Conservation (phyloP, 108 stramenopile genomes). For the Epithemia pelagica region DNA sequence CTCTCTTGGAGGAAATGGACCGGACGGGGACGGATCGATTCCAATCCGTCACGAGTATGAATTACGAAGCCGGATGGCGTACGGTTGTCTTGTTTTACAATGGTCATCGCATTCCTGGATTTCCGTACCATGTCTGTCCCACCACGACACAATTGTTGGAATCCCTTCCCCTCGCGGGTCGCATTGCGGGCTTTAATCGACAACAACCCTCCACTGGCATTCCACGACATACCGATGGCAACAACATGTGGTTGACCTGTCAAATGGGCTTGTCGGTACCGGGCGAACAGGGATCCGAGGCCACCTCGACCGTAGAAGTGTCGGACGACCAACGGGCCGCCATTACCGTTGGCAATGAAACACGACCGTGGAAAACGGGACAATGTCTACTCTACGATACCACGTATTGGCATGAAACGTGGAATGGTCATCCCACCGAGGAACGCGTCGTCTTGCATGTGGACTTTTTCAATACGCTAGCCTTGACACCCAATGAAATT, state of each 20-base stretch:
- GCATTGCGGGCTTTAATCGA: constrained; percentile 83
- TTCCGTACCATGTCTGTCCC: constrained; percentile 83
- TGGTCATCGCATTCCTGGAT: constrained; percentile 74
- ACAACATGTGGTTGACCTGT: constrained; percentile 88
- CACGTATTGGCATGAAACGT: constrained; percentile 80
- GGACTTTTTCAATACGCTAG: constrained; percentile 80
- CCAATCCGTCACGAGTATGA: constrained; percentile 81
- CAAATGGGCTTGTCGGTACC: constrained; percentile 73
- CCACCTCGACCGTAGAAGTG: constrained; percentile 65
- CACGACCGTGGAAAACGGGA: constrained; percentile 52
- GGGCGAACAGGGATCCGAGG: constrained; percentile 31
- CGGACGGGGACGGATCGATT: constrained; percentile 51
- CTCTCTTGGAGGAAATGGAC: constrained; percentile 48
- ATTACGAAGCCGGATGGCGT: constrained; percentile 81
- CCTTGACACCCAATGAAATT: constrained; percentile 72
- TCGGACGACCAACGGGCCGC: constrained; percentile 20
- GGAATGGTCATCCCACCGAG: constrained; percentile 56
- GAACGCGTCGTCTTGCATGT: constrained; percentile 84
- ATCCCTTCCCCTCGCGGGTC: constrained; percentile 71
- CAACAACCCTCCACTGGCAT: constrained; percentile 73
- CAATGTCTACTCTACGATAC: constrained; percentile 81
- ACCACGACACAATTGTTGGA: constrained; percentile 71
- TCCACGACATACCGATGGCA: constrained; percentile 76
- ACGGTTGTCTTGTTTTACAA: constrained; percentile 82
- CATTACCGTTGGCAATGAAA: constrained; percentile 76